Percentiles rank a stretch among this genome's conserved stretches.
phyloP scores from a whole-genome alignment of 352 stramenopile species.

The Globisporangium lucens region DNA sequence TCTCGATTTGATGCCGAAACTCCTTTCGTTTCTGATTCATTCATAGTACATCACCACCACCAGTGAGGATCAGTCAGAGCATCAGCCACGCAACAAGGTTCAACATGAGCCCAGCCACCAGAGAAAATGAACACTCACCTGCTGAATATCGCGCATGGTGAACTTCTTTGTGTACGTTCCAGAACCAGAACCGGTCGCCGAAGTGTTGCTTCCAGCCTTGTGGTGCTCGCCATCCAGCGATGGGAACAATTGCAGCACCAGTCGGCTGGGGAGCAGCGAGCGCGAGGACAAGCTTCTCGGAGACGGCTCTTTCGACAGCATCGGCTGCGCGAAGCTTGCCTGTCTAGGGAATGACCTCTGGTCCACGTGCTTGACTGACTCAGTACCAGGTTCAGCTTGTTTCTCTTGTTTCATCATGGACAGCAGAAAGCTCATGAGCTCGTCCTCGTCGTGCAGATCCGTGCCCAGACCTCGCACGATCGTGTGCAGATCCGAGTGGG shows the following conservation, averaged over 20 bases:
- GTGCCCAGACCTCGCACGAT: constrained; percentile 42
- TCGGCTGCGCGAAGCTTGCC: background rate
- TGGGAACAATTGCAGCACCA: constrained; percentile 10
- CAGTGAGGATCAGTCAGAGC: background rate
- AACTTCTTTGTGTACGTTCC: constrained; percentile 5
- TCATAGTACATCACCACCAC: background rate
- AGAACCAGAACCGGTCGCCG: background rate
- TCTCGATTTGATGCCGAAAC: constrained; percentile 4
- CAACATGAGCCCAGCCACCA: background rate
- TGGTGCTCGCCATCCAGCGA: background rate
- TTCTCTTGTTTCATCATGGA: constrained; percentile 3
- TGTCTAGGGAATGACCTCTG: background rate
- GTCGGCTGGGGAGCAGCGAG: background rate
- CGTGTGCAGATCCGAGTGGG: constrained; percentile 37
- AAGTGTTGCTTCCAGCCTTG: background rate
- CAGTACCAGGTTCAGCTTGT: background rate
- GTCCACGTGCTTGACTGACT: background rate
- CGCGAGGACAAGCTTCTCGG: background rate
- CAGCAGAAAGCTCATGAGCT: constrained; percentile 34
- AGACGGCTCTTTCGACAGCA: background rate
- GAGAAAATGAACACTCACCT: constrained; percentile 3
- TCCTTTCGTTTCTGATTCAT: constrained; percentile 5
- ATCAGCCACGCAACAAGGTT: background rate
- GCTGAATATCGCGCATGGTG: constrained; percentile 15
- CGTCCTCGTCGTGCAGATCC: constrained; percentile 51